Evolutionary conservation across 139 green algal species (phyloP).

Genomic region (Chlorella sorokiniana): DNA sequence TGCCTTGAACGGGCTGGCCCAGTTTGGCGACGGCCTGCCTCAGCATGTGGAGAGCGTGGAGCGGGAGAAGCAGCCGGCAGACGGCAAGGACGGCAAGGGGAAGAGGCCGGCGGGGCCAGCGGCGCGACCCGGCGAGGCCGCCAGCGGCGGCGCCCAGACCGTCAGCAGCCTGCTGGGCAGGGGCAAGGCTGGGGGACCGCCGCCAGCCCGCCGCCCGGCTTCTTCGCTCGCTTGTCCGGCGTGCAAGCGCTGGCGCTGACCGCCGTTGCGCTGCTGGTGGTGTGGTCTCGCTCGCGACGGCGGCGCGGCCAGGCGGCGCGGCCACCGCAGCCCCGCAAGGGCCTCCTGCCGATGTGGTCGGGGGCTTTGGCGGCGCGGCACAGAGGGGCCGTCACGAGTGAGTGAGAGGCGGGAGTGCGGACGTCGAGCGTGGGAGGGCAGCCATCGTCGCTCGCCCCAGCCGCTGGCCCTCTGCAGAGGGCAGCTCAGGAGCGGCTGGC

Average conservation of each 20-base stretch:
- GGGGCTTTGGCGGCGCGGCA: neutral
- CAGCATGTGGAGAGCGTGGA: neutral
- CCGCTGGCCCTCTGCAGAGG: no score
- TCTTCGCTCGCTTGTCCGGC: neutral
- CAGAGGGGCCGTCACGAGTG: conserved; percentile 12
- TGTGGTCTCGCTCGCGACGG: conserved; percentile 24
- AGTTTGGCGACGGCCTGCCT: conserved; percentile 4
- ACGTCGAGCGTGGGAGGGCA: no score
- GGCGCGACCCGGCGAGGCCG: neutral
- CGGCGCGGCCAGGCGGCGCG: conserved; percentile 1
- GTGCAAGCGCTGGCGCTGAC: neutral
- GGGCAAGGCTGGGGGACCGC: neutral
- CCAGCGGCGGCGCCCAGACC: neutral
- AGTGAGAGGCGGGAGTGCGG: neutral
- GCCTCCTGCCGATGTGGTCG: conserved; percentile 13
- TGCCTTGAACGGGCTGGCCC: neutral
- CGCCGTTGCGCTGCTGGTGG: neutral
- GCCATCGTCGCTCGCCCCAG: no score
- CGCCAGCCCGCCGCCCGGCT: neutral
- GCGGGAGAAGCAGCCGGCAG: neutral
- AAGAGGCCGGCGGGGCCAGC: neutral
- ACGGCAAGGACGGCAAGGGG: neutral
- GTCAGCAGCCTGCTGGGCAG: neutral
- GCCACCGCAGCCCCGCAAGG: neutral
- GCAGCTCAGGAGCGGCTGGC: no score